These are phyloP conservation scores for Physaria fendleri DNA, from an alignment of 345 rosid species.

Conservation along the genomic window DNA sequence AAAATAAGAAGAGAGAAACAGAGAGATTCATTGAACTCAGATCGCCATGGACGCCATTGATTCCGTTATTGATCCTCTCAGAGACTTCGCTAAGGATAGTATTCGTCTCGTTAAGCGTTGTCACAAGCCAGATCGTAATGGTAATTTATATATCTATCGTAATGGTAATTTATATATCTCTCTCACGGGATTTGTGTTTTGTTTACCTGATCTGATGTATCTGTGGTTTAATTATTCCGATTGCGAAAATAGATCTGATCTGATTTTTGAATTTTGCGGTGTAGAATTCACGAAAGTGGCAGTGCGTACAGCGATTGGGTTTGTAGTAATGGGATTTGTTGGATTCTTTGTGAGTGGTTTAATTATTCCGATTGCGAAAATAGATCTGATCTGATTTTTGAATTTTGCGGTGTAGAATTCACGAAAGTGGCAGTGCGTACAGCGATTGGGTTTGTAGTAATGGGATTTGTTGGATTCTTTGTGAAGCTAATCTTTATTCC, in stretches of 20 bases:
- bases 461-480: slow-evolving; percentile 80
- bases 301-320: slow-evolving; percentile 74
- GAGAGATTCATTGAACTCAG: background rate
- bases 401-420: slow-evolving; percentile 40
- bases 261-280: background rate
- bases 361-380: background rate
- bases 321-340: slow-evolving; percentile 81
- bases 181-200: no score
- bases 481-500: slow-evolving; percentile 78
- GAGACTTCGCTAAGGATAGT: slow-evolving; percentile 75
- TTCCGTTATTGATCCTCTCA: slow-evolving; percentile 65
- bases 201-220: background rate
- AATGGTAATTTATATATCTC: no score
- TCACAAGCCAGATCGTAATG: slow-evolving; percentile 71
- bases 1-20: background rate
- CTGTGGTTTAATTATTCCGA: background rate
- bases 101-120: slow-evolving; percentile 74
- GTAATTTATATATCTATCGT: background rate
- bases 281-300: slow-evolving; percentile 75
- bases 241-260: background rate
- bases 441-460: slow-evolving; percentile 74
- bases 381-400: background rate
- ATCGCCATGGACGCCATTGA: slow-evolving; percentile 66
- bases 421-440: slow-evolving; percentile 78
- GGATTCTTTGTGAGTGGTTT: slow-evolving; percentile 44